phyloP scores from a whole-genome alignment of 208 protist genomes.

The Acanthamoeba polyphaga region DNA sequence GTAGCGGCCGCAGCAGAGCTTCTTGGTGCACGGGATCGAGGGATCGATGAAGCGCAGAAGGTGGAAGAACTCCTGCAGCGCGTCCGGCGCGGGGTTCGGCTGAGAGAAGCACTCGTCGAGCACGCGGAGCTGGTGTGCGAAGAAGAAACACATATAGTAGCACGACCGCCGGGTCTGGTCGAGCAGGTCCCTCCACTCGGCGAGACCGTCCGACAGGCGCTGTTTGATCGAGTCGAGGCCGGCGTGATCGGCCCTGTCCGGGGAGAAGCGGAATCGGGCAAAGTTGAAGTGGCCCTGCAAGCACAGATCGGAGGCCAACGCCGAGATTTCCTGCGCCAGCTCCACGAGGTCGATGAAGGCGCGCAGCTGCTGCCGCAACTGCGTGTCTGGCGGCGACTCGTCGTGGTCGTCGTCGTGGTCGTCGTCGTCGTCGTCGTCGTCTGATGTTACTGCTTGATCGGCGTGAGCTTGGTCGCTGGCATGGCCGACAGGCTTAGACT shows the following conservation, averaged over 20 bases:
- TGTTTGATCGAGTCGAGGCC: not conserved
- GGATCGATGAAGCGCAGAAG: slow-evolving; percentile 25
- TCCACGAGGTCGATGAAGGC: slow-evolving; percentile 6
- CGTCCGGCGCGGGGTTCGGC: not conserved
- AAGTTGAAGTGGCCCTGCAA: slow-evolving; percentile 17
- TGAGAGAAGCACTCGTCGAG: slow-evolving; percentile 7
- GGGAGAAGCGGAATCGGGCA: not conserved
- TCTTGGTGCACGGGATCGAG: not conserved
- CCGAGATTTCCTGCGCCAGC: not conserved
- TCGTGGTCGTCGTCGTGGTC: not conserved
- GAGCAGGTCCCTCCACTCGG: not conserved
- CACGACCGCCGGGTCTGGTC: not conserved
- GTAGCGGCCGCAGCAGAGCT: slow-evolving; percentile 2
- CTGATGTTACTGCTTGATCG: not conserved
- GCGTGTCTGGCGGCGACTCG: not conserved
- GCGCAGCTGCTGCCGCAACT: not conserved
- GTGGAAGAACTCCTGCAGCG: not conserved
- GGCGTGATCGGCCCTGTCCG: not conserved
- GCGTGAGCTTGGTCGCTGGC: not conserved
- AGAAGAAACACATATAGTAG: slow-evolving; percentile 32
- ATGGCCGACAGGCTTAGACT: too few species aligned
- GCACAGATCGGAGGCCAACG: not conserved
- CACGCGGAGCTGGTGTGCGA: slow-evolving; percentile 14
- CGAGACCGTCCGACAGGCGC: not conserved
- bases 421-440: not conserved